Evolutionary conservation across 176 grass and related monocot genomes (phyloP).

Genomic region (Cymbopogon citratus): DNA sequence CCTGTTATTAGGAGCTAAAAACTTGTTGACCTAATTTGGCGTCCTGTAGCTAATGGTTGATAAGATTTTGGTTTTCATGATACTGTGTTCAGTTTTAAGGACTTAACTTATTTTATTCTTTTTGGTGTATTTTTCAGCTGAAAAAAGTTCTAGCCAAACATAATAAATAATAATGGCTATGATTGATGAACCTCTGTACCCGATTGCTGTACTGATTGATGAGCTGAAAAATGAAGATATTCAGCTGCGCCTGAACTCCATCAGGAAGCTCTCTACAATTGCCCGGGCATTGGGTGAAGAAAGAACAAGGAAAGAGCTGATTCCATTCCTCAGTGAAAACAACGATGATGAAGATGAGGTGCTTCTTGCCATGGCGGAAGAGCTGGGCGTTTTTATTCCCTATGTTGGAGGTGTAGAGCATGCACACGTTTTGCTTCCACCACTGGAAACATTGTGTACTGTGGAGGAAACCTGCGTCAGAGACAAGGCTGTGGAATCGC

Average conservation of each 20-base stretch:
- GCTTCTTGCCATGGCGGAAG: slow-evolving; percentile 95
- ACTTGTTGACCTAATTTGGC: background rate
- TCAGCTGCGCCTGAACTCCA: slow-evolving; percentile 86
- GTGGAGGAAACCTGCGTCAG: slow-evolving; percentile 96
- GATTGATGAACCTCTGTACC: slow-evolving; percentile 82
- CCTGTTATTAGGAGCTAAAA: background rate
- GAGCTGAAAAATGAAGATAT: slow-evolving; percentile 98
- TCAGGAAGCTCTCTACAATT: slow-evolving; percentile 85
- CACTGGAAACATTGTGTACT: slow-evolving; percentile 79
- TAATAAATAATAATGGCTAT: slow-evolving; percentile 57
- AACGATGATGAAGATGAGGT: slow-evolving; percentile 98
- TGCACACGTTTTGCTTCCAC: slow-evolving; percentile 76
- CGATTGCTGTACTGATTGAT: slow-evolving; percentile 86
- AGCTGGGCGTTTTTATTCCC: slow-evolving; percentile 89
- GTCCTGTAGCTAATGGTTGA: background rate
- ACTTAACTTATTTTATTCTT: background rate
- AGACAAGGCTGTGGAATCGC: slow-evolving; percentile 89
- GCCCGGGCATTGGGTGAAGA: slow-evolving; percentile 90
- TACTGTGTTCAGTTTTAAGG: background rate
- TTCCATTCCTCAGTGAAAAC: slow-evolving; percentile 95
- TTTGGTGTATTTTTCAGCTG: background rate
- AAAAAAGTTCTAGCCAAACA: background rate
- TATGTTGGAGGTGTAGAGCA: slow-evolving; percentile 93
- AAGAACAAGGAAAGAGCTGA: slow-evolving; percentile 87
- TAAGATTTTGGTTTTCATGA: background rate